A percentile compares a stretch with the other conserved stretches of the same genome.
Conservation (phyloP, 257 asterid genomes). For the Solanum sitiens region DNA sequence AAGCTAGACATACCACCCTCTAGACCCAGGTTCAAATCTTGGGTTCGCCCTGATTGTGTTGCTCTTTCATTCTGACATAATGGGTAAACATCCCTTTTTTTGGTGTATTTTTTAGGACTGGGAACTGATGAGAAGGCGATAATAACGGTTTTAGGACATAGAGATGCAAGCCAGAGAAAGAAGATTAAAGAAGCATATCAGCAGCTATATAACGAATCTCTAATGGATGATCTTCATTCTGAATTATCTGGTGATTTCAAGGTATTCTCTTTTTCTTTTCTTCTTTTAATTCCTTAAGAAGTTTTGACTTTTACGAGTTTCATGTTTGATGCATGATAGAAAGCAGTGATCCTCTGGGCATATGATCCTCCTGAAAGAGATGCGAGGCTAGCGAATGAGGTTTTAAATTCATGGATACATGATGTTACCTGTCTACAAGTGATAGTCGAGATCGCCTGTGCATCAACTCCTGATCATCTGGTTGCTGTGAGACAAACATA, state of each 20-base stretch:
- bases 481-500: constrained; percentile 54
- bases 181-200: constrained; percentile 43
- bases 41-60: too few relatives aligned
- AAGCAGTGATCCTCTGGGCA: constrained; percentile 54
- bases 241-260: constrained; percentile 73
- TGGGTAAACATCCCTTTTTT: not conserved
- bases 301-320: not conserved
- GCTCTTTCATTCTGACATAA: not conserved
- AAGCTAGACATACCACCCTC: too few relatives aligned
- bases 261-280: constrained; percentile 17
- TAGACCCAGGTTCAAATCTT: too few relatives aligned
- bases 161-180: constrained; percentile 57
- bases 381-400: constrained; percentile 62
- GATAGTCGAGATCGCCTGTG: constrained; percentile 69
- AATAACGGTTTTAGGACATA: constrained; percentile 43
- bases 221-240: constrained; percentile 33
- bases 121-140: constrained; percentile 67
- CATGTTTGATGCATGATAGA: constrained; percentile 23
- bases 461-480: constrained; percentile 63
- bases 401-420: constrained; percentile 37
- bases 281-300: not conserved
- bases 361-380: constrained; percentile 73
- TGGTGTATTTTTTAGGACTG: constrained; percentile 25
- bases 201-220: constrained; percentile 45
- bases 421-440: constrained; percentile 28